phyloP scores from a whole-genome alignment of 148 eudicot species.

The Tetragonia tetragonoides region DNA sequence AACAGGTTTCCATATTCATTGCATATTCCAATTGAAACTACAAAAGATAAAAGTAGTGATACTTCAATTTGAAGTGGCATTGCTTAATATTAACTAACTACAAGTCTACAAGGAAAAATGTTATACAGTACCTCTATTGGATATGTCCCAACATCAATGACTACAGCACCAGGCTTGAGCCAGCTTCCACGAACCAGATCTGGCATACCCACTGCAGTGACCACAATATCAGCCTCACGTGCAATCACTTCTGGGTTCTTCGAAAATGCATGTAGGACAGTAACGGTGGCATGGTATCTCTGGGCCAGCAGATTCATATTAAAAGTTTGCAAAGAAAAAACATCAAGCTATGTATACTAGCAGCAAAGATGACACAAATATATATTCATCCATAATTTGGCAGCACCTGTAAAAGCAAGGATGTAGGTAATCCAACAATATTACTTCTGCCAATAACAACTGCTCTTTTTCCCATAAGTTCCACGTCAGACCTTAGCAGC shows the following conservation, averaged over 20 bases:
- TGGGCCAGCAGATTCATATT: conserved; percentile 27
- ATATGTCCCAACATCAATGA: conserved; percentile 70
- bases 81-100: too few species aligned
- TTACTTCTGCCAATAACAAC: conserved; percentile 87
- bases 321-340: not conserved
- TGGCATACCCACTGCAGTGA: conserved; percentile 69
- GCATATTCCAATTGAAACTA: too few species aligned
- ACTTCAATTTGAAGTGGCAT: not conserved
- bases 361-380: not conserved
- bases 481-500: conserved; percentile 58
- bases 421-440: conserved; percentile 68
- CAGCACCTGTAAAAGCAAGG: conserved; percentile 68
- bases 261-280: conserved; percentile 52
- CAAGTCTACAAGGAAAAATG: not conserved
- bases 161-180: conserved; percentile 76
- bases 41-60: not conserved
- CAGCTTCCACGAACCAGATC: conserved; percentile 75
- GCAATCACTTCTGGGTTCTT: conserved; percentile 55
- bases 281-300: conserved; percentile 87
- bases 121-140: conserved; percentile 53
- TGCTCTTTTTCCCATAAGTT: conserved; percentile 68
- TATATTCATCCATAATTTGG: not conserved
- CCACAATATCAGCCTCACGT: conserved; percentile 68
- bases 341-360: not conserved
- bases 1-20: too few species aligned